These are phyloP conservation scores for Pyrenula massariospora DNA, from an alignment of 495 filamentous ascomycete genomes.

Conservation along the genomic window DNA sequence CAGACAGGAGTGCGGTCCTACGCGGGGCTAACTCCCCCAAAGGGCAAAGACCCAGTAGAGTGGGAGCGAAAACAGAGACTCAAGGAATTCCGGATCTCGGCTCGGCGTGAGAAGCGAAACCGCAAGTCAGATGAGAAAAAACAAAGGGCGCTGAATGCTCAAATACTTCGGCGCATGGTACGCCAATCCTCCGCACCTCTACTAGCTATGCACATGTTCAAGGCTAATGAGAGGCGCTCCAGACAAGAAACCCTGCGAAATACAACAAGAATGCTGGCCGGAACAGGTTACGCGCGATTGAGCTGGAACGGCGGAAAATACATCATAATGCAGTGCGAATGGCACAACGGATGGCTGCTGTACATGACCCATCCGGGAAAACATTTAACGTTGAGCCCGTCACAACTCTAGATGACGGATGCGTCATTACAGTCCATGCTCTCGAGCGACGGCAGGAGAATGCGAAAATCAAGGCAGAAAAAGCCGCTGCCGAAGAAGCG, in stretches of 20 bases:
- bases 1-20: neutral
- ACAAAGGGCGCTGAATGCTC: conserved; percentile 21
- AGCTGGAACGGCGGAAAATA: conserved; percentile 17
- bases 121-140: conserved; percentile 25
- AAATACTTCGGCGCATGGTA: conserved; percentile 20
- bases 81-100: conserved; percentile 18
- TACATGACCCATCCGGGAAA: conserved; percentile 17
- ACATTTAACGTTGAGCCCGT: conserved; percentile 24
- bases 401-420: conserved; percentile 15
- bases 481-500: conserved; percentile 1
- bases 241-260: conserved; percentile 23
- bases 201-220: neutral
- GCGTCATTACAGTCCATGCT: conserved; percentile 13
- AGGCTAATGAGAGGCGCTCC: no score
- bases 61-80: conserved; percentile 20
- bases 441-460: conserved; percentile 7
- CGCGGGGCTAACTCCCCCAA: neutral
- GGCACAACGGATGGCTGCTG: conserved; percentile 16
- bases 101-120: conserved; percentile 23
- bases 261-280: conserved; percentile 25
- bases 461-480: conserved; percentile 5
- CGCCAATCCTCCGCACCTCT: neutral
- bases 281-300: conserved; percentile 17
- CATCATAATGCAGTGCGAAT: conserved; percentile 16
- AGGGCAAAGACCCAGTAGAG: conserved; percentile 9